Base-by-base conservation (phyloP, 176 grass and related monocot species). In the sorghum (Sorghum bicolor) region DNA sequence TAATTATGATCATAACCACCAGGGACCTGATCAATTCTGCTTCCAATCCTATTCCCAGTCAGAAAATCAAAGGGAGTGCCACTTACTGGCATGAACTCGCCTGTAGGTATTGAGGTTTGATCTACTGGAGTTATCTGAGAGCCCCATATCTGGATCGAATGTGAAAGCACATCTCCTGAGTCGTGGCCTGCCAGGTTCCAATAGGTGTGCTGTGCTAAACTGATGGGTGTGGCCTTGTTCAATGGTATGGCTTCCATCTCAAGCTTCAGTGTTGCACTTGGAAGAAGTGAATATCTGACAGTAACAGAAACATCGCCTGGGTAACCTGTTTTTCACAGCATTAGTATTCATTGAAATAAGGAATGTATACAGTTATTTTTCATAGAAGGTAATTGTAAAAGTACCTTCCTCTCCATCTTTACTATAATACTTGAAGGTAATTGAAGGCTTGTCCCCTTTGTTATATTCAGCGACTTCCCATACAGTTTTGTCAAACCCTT, bases 351-450 rank as follows among this genome's bases (percentile, higher is more conserved):
- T 53, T 72, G 79, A 39, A 52, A 22, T 74, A 66, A 64, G 16
- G 33, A 36, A 62, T 63, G 63, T 22, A 82, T 34, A 34, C 5
- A 65, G 19, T 76, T 40, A 8, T 20, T 22, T 20, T 72, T 9
- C 43, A 65, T 6, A 5, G 15, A 45, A 83, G n/a, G 36, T 85
- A 80, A 55, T 43, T 32, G 16, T 6, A 3, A 67, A 40, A 0
- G 72, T 87, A 95, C 93, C 96, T 94, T 98, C 91, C 52, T 98
- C 96, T 77, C 91, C 96, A 83, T 98, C 91, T 85, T 89, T 94
- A 74, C 89, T 96, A 25, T 92, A 64, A 74, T 98, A 96, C 22
- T 89, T 92, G 39, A 98, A 95, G 64, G 91, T 90, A 58, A 98
- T 92, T 87, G 96, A 90, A 67, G 93, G 89, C 25, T 31, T 93